Evolutionary conservation across 805 yeast genomes (phyloP).

Genomic region (Nakazawaea ishiwadae): DNA sequence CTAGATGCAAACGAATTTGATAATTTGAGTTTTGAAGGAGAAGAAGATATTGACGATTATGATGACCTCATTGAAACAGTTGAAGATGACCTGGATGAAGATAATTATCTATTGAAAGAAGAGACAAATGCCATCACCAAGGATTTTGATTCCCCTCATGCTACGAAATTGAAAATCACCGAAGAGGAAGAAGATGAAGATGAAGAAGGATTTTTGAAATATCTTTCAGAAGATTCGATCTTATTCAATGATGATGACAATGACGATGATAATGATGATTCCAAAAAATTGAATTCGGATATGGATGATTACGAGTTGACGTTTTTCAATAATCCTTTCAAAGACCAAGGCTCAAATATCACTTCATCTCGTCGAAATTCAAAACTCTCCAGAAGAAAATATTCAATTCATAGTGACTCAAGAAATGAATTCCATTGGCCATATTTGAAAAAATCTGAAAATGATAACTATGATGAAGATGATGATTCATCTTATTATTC

Average conservation of each 20-base stretch:
- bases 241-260: conserved; percentile 11
- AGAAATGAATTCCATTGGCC: conserved; percentile 12
- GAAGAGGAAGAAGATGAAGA: conserved; percentile 25
- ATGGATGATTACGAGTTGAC: conserved; percentile 20
- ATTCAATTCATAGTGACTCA: conserved; percentile 4
- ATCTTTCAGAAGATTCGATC: conserved; percentile 11
- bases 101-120: conserved; percentile 30
- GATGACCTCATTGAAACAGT: conserved; percentile 39
- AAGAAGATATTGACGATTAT: conserved; percentile 38
- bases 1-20: conserved; percentile 13
- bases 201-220: conserved; percentile 15
- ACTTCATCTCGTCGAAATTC: background rate
- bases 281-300: conserved; percentile 18
- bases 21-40: conserved; percentile 38
- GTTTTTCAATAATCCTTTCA: conserved; percentile 9
- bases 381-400: conserved; percentile 4
- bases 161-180: conserved; percentile 18
- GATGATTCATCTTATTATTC: conserved; percentile 17
- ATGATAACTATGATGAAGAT: conserved; percentile 21
- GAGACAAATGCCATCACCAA: conserved; percentile 39
- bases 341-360: background rate
- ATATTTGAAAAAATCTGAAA: conserved; percentile 4
- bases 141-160: conserved; percentile 24
- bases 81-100: conserved; percentile 33
- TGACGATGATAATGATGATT: conserved; percentile 17